Base-by-base conservation (phyloP, 176 grass and related monocot species). In the Eleusine indica region DNA sequence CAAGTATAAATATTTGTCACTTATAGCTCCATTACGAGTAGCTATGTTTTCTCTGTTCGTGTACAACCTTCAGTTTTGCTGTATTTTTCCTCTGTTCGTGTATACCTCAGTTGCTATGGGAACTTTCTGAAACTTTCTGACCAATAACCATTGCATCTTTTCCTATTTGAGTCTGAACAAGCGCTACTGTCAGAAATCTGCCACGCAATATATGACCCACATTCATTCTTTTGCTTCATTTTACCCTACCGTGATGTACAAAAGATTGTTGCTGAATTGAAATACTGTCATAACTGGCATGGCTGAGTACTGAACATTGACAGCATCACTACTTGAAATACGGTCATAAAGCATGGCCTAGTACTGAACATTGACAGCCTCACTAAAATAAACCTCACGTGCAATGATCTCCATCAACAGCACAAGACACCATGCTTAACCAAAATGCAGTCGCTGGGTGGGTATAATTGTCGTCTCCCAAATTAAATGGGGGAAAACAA, bases 1-100 rank as follows among this genome's bases (percentile, higher is more conserved):
- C 14, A 66, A 65, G 6, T 86, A 53, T 32, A 71, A 68, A 82
- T 30, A 70, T 77, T 76, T 71, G 65, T 1, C 78, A 16, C 5
- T 76, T 41, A 35, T 37, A 43, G 19, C n/a, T 72, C 38, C 1
- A 22, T 57, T 88, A 17, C 28, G 17, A 17, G 57, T 8, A 63
- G 39, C 9, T 3, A 19, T 76, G 37, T 61, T 60, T 57, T 74
- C 2, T 71, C 13, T 29, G n/a, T 18, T 52, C 22, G 3, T 14
- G 70, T 8, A 4, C 70, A 13, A 52, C 71, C 4, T 52, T 44
- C 25, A 49, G 15, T 8, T 49, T 21, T 17, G 7, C 7, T 75
- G 16, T 7, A 56, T 17, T 39, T 54, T 53, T 73, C 0, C 56
- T n/a, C 56, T 58, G 19, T 8, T 58, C 19, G 56, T 21, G 19